Evolutionary conservation across 495 filamentous ascomycete species (phyloP), one percentile per base, ranked within the genome.

Genomic region (Penicilliopsis zonata): DNA sequence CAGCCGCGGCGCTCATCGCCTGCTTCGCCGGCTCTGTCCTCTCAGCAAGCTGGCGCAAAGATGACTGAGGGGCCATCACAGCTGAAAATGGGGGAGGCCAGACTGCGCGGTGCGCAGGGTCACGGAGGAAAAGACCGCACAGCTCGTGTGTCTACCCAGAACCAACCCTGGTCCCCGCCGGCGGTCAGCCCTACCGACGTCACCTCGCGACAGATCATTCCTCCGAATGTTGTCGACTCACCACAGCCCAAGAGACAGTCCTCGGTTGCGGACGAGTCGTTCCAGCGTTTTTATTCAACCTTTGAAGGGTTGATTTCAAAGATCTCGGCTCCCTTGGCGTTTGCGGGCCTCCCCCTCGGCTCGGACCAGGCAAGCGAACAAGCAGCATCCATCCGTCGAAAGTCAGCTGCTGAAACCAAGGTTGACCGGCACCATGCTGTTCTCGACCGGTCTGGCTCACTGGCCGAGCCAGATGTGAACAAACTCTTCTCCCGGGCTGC

Each of bases 241-340:
- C 15, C 21, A 9, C 41, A 26, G 4, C 36, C 28, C 5, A 45
- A 35, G 16, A 21, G 31, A 40, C 33, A 33, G 18, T 19, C 38
- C 6, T 27, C 50, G 5, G 14, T 53, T 0, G 61, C 53, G n/a
- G 86, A 93, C 6, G 86, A 92, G 30, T 67, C 78, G 0, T 98
- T 95, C 50, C 75, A 83, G 19, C 69, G 75, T 33, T 98, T 96
- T 47, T 98, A 94, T 57, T 83, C 69, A 33, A 84, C 80, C 12
- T 85, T 95, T 46, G 86, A 85, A 31, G 77, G 66, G 23, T 67
- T 95, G 14, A 78, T 95, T 44, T 82, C 80, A 31, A 74, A 71
- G 30, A 70, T 98, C 2, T 92, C 88, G 4, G 84, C 86, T 0
- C 86, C 86, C 9, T 64, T 98, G 5, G 87, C 86, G 9, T 96